phyloP scores from a whole-genome alignment of 495 filamentous ascomycete genomes.

The Penicillium ucsense region DNA sequence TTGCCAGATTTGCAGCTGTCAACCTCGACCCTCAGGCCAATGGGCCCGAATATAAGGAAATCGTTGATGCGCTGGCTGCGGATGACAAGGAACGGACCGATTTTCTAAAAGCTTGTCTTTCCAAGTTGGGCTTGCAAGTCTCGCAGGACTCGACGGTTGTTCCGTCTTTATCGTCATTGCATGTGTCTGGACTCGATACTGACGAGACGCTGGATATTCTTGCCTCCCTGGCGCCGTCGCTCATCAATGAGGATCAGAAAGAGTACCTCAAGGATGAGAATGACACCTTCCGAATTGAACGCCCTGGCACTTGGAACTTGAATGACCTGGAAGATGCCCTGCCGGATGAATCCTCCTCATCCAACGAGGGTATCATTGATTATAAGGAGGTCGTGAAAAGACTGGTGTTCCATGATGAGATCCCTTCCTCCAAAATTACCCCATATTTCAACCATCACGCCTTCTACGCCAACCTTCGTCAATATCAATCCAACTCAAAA shows the following conservation, averaged over 20 bases:
- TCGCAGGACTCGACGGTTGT: conserved; percentile 57
- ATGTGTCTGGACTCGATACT: conserved; percentile 64
- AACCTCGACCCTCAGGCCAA: conserved; percentile 60
- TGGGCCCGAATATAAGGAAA: conserved; percentile 52
- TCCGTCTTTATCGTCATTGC: conserved; percentile 76
- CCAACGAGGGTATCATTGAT: conserved; percentile 55
- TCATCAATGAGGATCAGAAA: conserved; percentile 54
- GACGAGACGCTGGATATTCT: conserved; percentile 58
- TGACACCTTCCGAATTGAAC: conserved; percentile 74
- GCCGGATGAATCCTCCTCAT: conserved; percentile 15
- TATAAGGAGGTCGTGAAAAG: conserved; percentile 67
- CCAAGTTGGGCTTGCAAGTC: conserved; percentile 74
- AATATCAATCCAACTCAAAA: conserved; percentile 50
- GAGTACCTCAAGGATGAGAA: conserved; percentile 77
- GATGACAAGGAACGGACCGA: conserved; percentile 61
- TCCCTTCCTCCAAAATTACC: conserved; percentile 65
- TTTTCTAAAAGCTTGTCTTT: conserved; percentile 74
- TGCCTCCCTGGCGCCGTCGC: conserved; percentile 51
- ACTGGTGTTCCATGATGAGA: conserved; percentile 57
- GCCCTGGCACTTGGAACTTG: conserved; percentile 54
- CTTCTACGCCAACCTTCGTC: conserved; percentile 62
- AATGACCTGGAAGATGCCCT: conserved; percentile 43
- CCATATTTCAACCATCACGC: conserved; percentile 81
- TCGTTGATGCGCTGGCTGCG: conserved; percentile 58
- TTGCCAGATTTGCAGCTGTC: conserved; percentile 63